Base-by-base conservation (phyloP, 371 early-diverging fungal species). In the Encephalitozoon cuniculi region DNA sequence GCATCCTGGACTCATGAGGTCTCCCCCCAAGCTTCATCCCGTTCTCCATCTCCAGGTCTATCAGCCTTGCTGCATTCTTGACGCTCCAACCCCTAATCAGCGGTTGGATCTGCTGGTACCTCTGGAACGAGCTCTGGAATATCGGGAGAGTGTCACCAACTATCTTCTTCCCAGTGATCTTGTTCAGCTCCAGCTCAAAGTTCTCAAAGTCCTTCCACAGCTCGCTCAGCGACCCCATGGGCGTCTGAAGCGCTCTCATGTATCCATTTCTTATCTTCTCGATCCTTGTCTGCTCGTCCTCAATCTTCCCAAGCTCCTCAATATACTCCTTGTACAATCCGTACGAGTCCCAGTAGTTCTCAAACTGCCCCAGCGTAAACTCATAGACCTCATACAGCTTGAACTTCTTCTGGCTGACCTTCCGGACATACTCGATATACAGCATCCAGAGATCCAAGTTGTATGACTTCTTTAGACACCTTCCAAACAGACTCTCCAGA, bases 181-280 rank as follows among this genome's bases (percentile, higher is more conserved):
- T 80, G 39, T 71, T 78, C 1, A 66, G 44, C 12, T 59, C 59
- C 7, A 51, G 30, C 54, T 83, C 81, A 59, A 66, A 83, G 51
- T 75, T 73, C 49, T 76, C 79, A 67, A 79, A 79, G 6, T 70
- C 54, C n/a, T 66, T 67, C 44, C 75, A 77, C 25, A 83, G 55
- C 44, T 70, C 71, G 11, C 55, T 52, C 28, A 81, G 40, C 49
- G 55, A 68, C 0, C 37, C 9, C 23, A 81, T 59, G 3, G 81
- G 84, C 7, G 79, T 51, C 18, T 68, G 34, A 11, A 83, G 21
- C 32, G 75, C 66, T 7, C 54, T 64, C n/a, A 41, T 52, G 46
- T 77, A 81, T 7, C 67, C 59, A 46, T 72, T 70, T 40, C 77
- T 72, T 23, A 81, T 78, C 41, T 34, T 71, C 26, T 81, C 83